phyloP scores from a whole-genome alignment of 768 basidiomycete species.

The Sistotremastrum niveocremeum region DNA sequence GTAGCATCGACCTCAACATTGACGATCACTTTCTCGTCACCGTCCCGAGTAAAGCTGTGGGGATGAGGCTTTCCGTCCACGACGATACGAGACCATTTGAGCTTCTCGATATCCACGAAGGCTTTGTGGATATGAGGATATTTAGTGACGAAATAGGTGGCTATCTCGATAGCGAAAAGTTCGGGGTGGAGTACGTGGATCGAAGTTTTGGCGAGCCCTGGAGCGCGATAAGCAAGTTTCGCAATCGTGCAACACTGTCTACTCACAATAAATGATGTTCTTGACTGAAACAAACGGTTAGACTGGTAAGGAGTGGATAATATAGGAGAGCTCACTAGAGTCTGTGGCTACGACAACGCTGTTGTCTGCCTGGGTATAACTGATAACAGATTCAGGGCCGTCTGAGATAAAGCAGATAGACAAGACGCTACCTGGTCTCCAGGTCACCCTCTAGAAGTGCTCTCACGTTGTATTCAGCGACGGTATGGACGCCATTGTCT shows the following conservation, averaged over 20 bases:
- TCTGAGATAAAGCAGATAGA: not conserved
- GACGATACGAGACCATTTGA: constrained; percentile 73
- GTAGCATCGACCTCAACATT: constrained; percentile 54
- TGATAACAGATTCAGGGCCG: constrained; percentile 13
- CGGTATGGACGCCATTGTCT: constrained; percentile 46
- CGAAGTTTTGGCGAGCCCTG: constrained; percentile 79
- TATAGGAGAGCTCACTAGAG: constrained; percentile 43
- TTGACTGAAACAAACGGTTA: constrained; percentile 31
- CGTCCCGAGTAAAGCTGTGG: constrained; percentile 79
- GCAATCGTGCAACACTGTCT: not conserved
- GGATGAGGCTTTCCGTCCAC: constrained; percentile 40
- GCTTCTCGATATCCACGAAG: constrained; percentile 58
- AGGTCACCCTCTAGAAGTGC: constrained; percentile 76
- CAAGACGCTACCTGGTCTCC: constrained; percentile 40
- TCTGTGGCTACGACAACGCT: constrained; percentile 83
- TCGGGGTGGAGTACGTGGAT: constrained; percentile 77
- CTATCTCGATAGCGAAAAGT: constrained; percentile 79
- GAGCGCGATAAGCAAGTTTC: not conserved
- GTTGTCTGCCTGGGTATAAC: constrained; percentile 86
- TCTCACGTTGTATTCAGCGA: constrained; percentile 78
- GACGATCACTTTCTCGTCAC: constrained; percentile 73
- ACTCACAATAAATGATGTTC: constrained; percentile 51
- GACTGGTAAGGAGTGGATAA: not conserved
- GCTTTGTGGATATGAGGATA: constrained; percentile 66
- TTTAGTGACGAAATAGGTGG: constrained; percentile 64